Evolutionary conservation across 768 basidiomycete genomes (phyloP), one percentile per base, ranked within the genome.

Genomic region (Fibroporia radiculosa): DNA sequence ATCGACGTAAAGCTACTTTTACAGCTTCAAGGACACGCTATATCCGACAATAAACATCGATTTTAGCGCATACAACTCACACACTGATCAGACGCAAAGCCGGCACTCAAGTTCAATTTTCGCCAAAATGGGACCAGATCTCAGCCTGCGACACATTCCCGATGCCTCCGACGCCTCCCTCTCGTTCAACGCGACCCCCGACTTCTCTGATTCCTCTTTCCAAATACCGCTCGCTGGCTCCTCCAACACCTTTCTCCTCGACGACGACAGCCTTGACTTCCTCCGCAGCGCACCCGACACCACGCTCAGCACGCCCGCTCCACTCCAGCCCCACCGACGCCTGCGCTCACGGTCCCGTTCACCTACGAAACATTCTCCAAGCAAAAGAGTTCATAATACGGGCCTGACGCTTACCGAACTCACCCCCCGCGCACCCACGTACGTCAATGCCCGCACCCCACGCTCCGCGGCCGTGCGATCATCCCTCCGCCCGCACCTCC

Each of bases 91-190:
- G n/a, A n/a, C n/a, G n/a, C n/a, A n/a, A n/a, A n/a, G n/a, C n/a
- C n/a, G n/a, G n/a, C n/a, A n/a, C n/a, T n/a, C n/a, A n/a, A n/a
- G n/a, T n/a, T n/a, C n/a, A n/a, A n/a, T n/a, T n/a, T n/a, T n/a
- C n/a, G n/a, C 7, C 6, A 29, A 29, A 8, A 42, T 42, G 41
- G 41, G 62, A 16, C 59, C 61, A 31, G 66, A 68, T 60, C 59
- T 75, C 18, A 81, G 75, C 45, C 59, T 72, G 38, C 68, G 73
- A 55, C 73, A 78, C 58, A 54, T 79, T 22, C 78, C 78, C 31
- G 77, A 81, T 49, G 56, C 70, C 40, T 74, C 74, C 20, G 68
- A 73, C 49, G 53, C 61, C n/a, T n/a, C n/a, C n/a, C n/a, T n/a
- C n/a, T n/a, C n/a, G n/a, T n/a, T n/a, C n/a, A 75, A 72, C 8